Base-by-base conservation (phyloP, 441 rosid genomes). In the Eruca vesicaria region DNA sequence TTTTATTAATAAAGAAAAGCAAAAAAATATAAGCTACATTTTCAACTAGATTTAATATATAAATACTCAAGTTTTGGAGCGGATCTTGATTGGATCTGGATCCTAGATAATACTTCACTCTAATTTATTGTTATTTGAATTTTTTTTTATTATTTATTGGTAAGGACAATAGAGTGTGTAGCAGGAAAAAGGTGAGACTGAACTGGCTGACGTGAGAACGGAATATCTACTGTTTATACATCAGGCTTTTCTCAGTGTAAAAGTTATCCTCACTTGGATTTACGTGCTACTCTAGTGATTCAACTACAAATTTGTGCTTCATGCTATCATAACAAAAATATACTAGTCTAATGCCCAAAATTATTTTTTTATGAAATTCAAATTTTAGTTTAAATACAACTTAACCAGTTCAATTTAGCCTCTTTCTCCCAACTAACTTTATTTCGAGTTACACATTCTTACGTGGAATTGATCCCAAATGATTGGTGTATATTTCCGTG, bases 201-300 rank as follows among this genome's bases (percentile, higher is more conserved):
- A 36, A 36, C 43, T 36, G 43, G 43, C 43, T 63, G 70, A 26
- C 31, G 45, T 36, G 33, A 53, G 57, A 28, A 55, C 41, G 71
- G 77, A 73, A 66, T 66, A 59, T 66, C 3, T 59, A 67, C 55
- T 74, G 56, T 60, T 73, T 43, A 23, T 60, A 48, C 32, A 60
- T 33, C 56, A 67, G 55, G 68, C 72, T 23, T 74, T 15, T 73
- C 32, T 50, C 52, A 45, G 60, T 74, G 71, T 57, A 19, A 38
- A 18, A 21, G 7, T 15, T 55, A 21, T 19, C 21, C 11, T 66
- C 50, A 63, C 69, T 55, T 65, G 23, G 31, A 63, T 23, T 28
- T 62, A 12, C 12, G n/a, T 72, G 69, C 55, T 52, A 29, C 65
- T 38, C 65, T 73, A 41, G 7, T 63, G 56, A 72, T 36, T 48